Base-by-base conservation (phyloP, 352 stramenopile species). In the Pythium phragmitis region DNA sequence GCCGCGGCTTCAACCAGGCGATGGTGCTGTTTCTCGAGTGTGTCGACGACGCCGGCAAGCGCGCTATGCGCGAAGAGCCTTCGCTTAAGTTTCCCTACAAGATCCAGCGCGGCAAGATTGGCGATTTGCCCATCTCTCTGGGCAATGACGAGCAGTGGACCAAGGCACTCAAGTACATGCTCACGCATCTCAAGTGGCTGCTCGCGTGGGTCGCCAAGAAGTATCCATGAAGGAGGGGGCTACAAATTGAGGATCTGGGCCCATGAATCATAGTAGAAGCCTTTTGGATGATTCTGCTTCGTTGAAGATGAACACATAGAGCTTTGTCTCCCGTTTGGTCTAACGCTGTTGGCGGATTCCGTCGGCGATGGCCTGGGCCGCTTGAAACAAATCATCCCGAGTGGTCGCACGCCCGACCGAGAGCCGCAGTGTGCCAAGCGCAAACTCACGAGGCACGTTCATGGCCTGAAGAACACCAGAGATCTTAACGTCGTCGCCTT, bases 401-500 rank as follows among this genome's bases (percentile, higher is more conserved):
- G 84, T 97, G 13, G 94, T 98, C 60, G 87, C 75, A 23, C 92
- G 82, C 13, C 96, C 97, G 17, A 99, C 87, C 19, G 91, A 98
- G 30, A 99, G 78, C 19, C 97, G 80, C 43, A 99, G 66, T 11
- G 97, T 99, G 43, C 97, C 96, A 13, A 91, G 74, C 6, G 92
- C 96, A 67, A 88, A 98, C 53, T 94, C 80, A 0, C 72, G 62
- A 7, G 85, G 82, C 6, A 99, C 86, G 57, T 90, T 65, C 89
- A 99, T 99, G 28, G 96, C 96, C 48, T 82, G 62, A 12, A 99
- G 85, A 28, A 99, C 91, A 53, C 92, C 73, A 23, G 91, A 98
- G 33, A 97, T 80, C 48, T 77, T 80, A 52, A 79, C 74, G n/a
- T 79, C 62, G 43, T 73, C 67, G 23, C 78, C 72, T 7, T 78